These are phyloP conservation scores for Mycena sp. DNA, from an alignment of 1,284 basidiomycete species.

Conservation along the genomic window DNA sequence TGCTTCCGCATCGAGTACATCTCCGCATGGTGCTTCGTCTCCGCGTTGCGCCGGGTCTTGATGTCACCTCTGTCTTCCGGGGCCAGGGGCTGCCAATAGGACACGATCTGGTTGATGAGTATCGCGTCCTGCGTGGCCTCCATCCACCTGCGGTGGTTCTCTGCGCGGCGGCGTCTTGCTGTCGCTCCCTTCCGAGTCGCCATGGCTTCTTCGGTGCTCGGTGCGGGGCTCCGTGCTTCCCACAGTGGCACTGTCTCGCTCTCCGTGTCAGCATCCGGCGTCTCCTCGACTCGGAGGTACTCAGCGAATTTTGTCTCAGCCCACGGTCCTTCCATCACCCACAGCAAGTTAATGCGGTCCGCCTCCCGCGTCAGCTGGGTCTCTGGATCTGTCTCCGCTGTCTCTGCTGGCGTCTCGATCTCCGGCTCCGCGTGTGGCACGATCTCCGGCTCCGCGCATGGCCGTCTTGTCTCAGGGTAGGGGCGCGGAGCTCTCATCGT, in stretches of 20 bases:
- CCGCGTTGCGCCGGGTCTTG: background rate
- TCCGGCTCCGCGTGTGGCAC: background rate
- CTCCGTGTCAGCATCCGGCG: background rate
- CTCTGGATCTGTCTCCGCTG: background rate
- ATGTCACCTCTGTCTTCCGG: background rate
- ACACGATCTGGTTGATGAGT: background rate
- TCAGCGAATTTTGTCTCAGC: conserved; percentile 5
- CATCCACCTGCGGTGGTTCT: too few species aligned
- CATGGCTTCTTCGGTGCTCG: too few species aligned
- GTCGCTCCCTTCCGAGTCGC: too few species aligned
- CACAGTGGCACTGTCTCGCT: background rate
- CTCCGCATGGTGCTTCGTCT: too few species aligned
- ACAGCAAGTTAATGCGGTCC: background rate
- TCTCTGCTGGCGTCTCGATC: too few species aligned
- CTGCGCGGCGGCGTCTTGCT: too few species aligned
- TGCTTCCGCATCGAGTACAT: too few species aligned
- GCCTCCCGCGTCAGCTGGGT: background rate
- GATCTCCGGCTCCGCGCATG: background rate
- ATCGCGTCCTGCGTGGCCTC: background rate
- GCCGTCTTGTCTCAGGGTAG: background rate
- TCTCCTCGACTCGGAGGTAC: background rate
- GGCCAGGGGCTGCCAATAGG: background rate
- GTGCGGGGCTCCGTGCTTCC: background rate
- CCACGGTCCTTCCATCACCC: background rate
- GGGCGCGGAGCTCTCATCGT: background rate